Evolutionary conservation across 495 filamentous ascomycete species (phyloP).

Genomic region (Neurospora sp.): DNA sequence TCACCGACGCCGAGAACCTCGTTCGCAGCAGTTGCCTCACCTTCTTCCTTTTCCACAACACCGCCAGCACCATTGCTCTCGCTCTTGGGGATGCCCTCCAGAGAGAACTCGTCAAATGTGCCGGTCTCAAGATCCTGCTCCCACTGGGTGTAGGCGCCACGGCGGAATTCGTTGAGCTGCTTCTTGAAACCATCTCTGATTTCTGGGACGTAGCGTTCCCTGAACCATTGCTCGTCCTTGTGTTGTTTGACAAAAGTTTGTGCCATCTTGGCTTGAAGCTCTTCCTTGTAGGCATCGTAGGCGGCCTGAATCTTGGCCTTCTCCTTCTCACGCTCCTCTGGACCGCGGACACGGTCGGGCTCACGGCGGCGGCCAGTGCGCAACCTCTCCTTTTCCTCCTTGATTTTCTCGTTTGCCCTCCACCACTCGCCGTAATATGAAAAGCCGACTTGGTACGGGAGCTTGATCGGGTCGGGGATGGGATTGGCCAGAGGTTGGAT

Average conservation of each 20-base stretch:
- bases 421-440: conserved; percentile 98
- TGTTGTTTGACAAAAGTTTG: conserved; percentile 80
- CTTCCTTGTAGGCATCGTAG: conserved; percentile 91
- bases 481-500: conserved; percentile 59
- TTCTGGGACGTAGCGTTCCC: conserved; percentile 83
- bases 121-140: conserved; percentile 71
- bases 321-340: conserved; percentile 83
- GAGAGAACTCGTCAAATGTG: conserved; percentile 83
- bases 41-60: conserved; percentile 87
- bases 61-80: conserved; percentile 84
- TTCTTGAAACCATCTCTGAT: conserved; percentile 57
- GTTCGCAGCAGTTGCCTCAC: conserved; percentile 77
- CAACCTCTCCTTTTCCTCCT: conserved; percentile 73
- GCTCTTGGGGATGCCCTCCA: conserved; percentile 91
- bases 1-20: conserved; percentile 90
- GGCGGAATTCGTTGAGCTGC: conserved; percentile 65
- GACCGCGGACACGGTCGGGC: conserved; percentile 58
- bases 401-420: conserved; percentile 72
- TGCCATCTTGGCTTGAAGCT: conserved; percentile 84
- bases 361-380: conserved; percentile 65
- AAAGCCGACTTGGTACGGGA: conserved; percentile 92
- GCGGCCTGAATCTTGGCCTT: conserved; percentile 81
- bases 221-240: conserved; percentile 95
- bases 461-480: conserved; percentile 66
- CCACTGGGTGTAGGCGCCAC: conserved; percentile 70